Conservation (phyloP, 2,329 filamentous ascomycete genomes). For the Uncinocarpus reesii region DNA sequence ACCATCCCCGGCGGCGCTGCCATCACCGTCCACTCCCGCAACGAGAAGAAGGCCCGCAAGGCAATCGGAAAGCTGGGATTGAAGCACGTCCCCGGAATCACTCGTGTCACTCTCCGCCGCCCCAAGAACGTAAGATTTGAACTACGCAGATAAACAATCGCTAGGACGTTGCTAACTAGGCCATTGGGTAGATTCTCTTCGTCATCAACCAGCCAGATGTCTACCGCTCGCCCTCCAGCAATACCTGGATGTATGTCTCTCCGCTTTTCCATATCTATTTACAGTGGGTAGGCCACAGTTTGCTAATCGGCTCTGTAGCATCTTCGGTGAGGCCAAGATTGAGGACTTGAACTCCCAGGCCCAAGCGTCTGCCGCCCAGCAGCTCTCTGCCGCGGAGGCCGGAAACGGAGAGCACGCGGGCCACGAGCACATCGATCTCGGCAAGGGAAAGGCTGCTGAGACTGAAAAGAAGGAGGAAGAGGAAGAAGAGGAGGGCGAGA, state of each 20-base stretch:
- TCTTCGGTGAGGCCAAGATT: constrained; percentile 99
- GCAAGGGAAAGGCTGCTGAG: constrained; percentile 59
- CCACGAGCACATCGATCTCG: constrained; percentile 42
- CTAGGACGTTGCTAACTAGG: background rate
- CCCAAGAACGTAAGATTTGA: constrained; percentile 85
- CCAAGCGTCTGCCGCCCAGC: constrained; percentile 89
- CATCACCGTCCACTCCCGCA: constrained; percentile 90
- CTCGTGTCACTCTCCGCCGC: constrained; percentile 90
- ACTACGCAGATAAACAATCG: background rate
- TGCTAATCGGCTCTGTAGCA: constrained; percentile 46
- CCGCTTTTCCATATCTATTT: background rate
- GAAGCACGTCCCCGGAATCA: constrained; percentile 93
- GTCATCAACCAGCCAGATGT: constrained; percentile 99
- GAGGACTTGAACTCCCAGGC: constrained; percentile 98
- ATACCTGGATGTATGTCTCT: constrained; percentile 91
- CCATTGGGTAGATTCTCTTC: constrained; percentile 70
- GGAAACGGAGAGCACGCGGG: constrained; percentile 52
- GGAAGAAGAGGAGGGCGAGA: constrained; percentile 90
- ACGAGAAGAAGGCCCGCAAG: constrained; percentile 99
- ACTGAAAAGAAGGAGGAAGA: constrained; percentile 57
- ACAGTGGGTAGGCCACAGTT: background rate
- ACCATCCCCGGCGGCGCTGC: constrained; percentile 73
- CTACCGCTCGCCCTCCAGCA: constrained; percentile 98
- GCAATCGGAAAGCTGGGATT: constrained; percentile 97
- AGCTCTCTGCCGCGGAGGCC: constrained; percentile 70